Evolutionary conservation across 225 moss, liverwort and hornwort genomes (phyloP).

Genomic region (Rhytidiadelphus loreus): DNA sequence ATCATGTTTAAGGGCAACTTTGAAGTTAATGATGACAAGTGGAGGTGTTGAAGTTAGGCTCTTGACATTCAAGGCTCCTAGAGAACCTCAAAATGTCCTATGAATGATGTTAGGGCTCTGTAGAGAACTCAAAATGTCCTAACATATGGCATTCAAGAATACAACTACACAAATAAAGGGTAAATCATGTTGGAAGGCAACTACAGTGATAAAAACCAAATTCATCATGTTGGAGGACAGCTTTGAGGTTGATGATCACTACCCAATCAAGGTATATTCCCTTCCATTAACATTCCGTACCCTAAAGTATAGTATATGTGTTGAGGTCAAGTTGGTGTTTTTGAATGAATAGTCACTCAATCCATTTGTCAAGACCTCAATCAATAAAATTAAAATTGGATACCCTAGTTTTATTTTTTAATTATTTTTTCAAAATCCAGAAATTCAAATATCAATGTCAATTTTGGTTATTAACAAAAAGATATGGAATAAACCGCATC

Average conservation of each 20-base stretch:
- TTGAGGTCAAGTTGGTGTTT: rapidly evolving
- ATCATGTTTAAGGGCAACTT: rapidly evolving
- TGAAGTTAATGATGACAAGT: not conserved
- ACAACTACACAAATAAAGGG: no score
- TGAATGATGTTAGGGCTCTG: not conserved
- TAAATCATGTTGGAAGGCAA: no score
- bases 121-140: not conserved
- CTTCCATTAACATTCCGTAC: not conserved
- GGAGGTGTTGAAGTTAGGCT: not conserved
- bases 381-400: rapidly evolving
- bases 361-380: not conserved
- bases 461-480: not conserved
- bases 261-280: rapidly evolving
- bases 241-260: not conserved
- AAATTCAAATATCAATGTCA: not conserved
- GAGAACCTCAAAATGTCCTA: not conserved
- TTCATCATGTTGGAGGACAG: no score
- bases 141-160: not conserved
- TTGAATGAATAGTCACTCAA: not conserved
- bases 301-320: rapidly evolving
- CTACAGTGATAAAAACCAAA: no score
- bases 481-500: not conserved
- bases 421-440: rapidly evolving
- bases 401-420: rapidly evolving
- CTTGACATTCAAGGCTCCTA: not conserved